phyloP scores from a whole-genome alignment of 1,139 yeast genomes.

The Yamadazyma atlantica region DNA sequence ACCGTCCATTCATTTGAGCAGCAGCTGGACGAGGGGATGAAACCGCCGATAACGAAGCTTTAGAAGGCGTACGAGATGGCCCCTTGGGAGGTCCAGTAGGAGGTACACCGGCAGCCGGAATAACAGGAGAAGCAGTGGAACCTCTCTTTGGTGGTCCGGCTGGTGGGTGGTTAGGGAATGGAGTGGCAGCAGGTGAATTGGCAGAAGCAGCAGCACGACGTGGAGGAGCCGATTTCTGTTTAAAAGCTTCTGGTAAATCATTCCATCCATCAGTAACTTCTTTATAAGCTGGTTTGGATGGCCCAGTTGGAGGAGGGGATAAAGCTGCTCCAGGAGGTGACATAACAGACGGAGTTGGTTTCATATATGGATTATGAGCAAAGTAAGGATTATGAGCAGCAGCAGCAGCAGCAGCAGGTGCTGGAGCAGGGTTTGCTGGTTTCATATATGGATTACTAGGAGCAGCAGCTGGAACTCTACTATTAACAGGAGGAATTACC shows the following conservation, averaged over 20 bases:
- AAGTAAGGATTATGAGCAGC: conserved; percentile 7
- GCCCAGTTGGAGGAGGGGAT: conserved; percentile 26
- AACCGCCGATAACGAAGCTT: conserved; percentile 19
- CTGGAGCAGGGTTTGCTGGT: too few species aligned
- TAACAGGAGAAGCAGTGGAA: conserved; percentile 10
- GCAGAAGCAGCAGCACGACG: conserved; percentile 52
- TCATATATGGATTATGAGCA: conserved; percentile 17
- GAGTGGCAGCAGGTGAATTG: conserved; percentile 23
- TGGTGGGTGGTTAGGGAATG: conserved; percentile 23
- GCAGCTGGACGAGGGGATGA: conserved; percentile 18
- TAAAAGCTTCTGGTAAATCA: conserved; percentile 77
- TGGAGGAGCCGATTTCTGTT: conserved; percentile 46
- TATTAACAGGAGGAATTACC: not conserved
- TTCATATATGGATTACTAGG: conserved; percentile 15
- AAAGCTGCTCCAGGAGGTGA: conserved; percentile 7
- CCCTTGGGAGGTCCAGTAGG: conserved; percentile 37
- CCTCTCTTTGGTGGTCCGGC: conserved; percentile 15
- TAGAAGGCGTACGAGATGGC: conserved; percentile 29
- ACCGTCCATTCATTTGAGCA: conserved; percentile 26
- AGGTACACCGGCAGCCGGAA: not conserved
- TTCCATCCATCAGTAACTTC: conserved; percentile 88
- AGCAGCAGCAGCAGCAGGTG: conserved; percentile 20
- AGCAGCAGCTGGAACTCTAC: conserved; percentile 5
- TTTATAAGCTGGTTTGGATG: conserved; percentile 44
- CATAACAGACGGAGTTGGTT: conserved; percentile 7